These are phyloP conservation scores for Acer negundo DNA, from an alignment of 345 rosid species.

Conservation along the genomic window DNA sequence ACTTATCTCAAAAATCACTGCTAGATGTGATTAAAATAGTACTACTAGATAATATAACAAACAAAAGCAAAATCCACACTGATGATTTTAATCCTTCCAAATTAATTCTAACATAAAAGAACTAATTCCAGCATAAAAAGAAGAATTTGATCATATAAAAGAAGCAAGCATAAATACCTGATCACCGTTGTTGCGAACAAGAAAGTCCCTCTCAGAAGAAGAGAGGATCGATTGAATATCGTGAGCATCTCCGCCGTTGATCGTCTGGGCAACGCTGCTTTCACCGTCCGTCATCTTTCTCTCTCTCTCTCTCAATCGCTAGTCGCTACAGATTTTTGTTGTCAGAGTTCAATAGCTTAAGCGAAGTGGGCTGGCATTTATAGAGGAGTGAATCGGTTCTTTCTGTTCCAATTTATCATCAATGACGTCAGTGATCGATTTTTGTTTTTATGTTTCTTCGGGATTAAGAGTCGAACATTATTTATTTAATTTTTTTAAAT, in stretches of 20 bases:
- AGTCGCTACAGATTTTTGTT: not conserved
- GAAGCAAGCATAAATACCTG: slow-evolving; percentile 31
- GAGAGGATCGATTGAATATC: slow-evolving; percentile 49
- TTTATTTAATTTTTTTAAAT: no score
- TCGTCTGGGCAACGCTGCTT: slow-evolving; percentile 16
- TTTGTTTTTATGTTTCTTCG: not conserved
- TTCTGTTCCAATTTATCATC: no score
- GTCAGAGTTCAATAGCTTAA: not conserved
- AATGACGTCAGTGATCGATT: not conserved
- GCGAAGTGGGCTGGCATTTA: not conserved
- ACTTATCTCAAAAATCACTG: no score
- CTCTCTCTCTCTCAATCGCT: not conserved
- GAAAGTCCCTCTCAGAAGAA: slow-evolving; percentile 60
- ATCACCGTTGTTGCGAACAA: slow-evolving; percentile 61
- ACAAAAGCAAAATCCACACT: not conserved
- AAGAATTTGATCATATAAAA: not conserved
- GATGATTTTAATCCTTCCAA: no score
- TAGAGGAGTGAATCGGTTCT: not conserved
- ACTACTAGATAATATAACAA: no score
- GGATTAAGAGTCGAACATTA: not conserved
- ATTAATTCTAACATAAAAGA: no score
- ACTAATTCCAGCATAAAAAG: not conserved
- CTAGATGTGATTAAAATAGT: no score
- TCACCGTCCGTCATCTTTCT: slow-evolving; percentile 25
- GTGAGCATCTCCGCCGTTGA: slow-evolving; percentile 33